Percentiles rank a stretch among this genome's conserved stretches.
Conservation (phyloP, 129 eudicot genomes). For the Lactuca sativa region DNA sequence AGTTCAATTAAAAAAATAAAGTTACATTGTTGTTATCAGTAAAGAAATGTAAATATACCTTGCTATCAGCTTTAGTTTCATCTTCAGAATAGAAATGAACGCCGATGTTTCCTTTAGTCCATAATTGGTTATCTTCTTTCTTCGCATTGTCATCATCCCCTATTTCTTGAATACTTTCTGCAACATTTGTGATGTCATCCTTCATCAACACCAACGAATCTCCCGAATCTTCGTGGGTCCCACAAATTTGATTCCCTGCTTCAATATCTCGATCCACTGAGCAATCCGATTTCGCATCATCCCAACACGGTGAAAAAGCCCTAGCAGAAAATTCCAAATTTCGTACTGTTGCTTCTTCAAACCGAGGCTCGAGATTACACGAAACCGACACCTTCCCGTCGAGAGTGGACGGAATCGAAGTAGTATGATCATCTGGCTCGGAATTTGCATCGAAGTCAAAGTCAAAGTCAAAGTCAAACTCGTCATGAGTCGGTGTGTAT, state of each 20-base stretch:
- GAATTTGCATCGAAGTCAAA: constrained; percentile 46
- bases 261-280: constrained; percentile 14
- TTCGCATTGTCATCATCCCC: not conserved
- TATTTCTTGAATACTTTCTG: constrained; percentile 12
- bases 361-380: not conserved
- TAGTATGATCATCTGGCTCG: constrained; percentile 30
- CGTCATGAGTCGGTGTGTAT: not conserved
- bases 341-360: constrained; percentile 7
- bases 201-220: constrained; percentile 19
- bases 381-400: not conserved
- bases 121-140: constrained; percentile 19
- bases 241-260: constrained; percentile 4
- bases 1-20: not conserved
- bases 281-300: constrained; percentile 14
- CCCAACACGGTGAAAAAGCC: constrained; percentile 9
- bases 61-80: constrained; percentile 9
- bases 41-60: constrained; percentile 14
- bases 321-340: constrained; percentile 1
- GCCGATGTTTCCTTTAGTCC: not conserved
- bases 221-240: constrained; percentile 7
- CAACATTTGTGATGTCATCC: constrained; percentile 1
- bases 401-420: constrained; percentile 10
- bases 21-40: too few relatives aligned
- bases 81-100: constrained; percentile 13
- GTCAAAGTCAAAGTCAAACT: constrained; percentile 46